Evolutionary conservation across 1,139 yeast species (phyloP), one percentile per base, ranked within the genome.

Genomic region (Blastobotrys ciferrii): DNA sequence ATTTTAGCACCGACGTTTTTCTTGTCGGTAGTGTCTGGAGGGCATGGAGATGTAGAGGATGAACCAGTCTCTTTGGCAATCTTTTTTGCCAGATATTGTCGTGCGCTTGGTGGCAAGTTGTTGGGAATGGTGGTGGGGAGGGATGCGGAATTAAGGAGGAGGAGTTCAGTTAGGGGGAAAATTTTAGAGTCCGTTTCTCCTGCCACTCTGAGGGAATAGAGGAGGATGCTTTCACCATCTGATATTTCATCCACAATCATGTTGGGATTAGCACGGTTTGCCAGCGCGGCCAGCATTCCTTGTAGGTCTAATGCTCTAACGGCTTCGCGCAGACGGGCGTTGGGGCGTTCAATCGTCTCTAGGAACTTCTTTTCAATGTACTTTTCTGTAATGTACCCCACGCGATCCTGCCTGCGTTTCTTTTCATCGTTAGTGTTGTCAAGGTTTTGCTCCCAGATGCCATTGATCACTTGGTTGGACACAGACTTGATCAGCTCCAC

Each of bases 111-210:
- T 12, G 35, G 33, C 25, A 60, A 46, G 7, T 50, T 53, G 13
- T 42, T 46, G 9, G 60, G 61, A 3, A 47, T 44, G 5, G 50
- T 32, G 4, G 53, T 36, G 3, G 73, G 70, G 18, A 67, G 51
- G 4, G 60, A 54, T 1, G 73, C 75, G 12, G 95, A 94, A 63
- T 87, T 86, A 53, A 85, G 73, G 2, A 84, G 59, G 12, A 91
- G 69, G 33, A 87, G 70, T 61, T 89, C 96, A 0, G 95, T 81
- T 18, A 86, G 69, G n/a, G 84, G 82, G 66, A 84, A 89, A 4
- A 58, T 53, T 11, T 49, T 48, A 0, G 61, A 52, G n/a, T 55
- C 60, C 11, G 54, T 41, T 1, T 64, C 47, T 33, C 33, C 30
- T 32, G 15, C 45, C n/a, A 48, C 45, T 14, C 63, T 54, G 41